Evolutionary conservation across 441 rosid species (phyloP).

Genomic region (Gossypium trilobum): DNA sequence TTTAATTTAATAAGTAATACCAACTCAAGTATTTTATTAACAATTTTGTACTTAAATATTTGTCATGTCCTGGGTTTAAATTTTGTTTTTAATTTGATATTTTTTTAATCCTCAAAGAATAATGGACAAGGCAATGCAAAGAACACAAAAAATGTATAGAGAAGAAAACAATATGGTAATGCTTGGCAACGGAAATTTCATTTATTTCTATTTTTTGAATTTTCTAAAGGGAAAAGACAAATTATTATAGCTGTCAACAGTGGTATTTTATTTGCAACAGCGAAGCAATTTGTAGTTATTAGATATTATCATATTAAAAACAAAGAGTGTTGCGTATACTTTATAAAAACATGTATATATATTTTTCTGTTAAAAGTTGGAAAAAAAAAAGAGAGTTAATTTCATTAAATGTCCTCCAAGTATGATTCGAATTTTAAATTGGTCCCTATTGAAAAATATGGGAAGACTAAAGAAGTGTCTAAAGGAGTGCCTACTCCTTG

Average conservation of each 20-base stretch:
- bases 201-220: background rate
- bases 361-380: background rate
- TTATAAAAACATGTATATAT: background rate
- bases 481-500: no score
- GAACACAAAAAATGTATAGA: background rate
- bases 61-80: no score
- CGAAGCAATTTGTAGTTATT: slow-evolving; percentile 4
- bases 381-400: background rate
- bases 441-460: no score
- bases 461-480: no score
- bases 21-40: background rate
- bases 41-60: no score
- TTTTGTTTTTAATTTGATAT: background rate
- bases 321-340: background rate
- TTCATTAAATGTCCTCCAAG: no score
- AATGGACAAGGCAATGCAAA: background rate
- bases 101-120: background rate
- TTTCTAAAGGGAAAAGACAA: background rate
- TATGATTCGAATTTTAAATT: no score
- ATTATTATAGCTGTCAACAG: slow-evolving; percentile 9
- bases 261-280: slow-evolving; percentile 4
- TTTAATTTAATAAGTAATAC: background rate
- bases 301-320: background rate
- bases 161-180: background rate
- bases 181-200: background rate